Evolutionary conservation across 2,329 filamentous ascomycete species (phyloP).

Genomic region (Curvularia verruculosa): DNA sequence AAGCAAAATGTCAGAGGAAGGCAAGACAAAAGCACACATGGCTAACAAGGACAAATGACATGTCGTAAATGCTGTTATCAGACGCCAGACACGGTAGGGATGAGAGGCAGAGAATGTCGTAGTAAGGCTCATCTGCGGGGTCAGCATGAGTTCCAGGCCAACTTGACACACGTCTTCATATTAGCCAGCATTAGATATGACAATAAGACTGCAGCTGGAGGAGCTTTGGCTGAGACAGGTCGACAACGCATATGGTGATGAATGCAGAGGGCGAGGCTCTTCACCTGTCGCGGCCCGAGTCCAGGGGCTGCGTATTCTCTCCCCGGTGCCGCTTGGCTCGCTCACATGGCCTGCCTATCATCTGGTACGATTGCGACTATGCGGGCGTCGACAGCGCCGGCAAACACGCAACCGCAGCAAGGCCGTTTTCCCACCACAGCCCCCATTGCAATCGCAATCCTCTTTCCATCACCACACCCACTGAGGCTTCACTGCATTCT

Average conservation of each 20-base stretch:
- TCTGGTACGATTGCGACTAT: background rate
- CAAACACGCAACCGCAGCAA: background rate
- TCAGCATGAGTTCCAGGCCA: background rate
- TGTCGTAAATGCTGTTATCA: constrained; percentile 11
- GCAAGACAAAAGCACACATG: background rate
- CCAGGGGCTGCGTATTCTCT: background rate
- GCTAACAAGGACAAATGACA: background rate
- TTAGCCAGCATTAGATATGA: background rate
- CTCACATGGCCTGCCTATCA: constrained; percentile 3
- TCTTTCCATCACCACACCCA: background rate
- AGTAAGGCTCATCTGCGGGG: background rate
- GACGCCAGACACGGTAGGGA: constrained; percentile 20
- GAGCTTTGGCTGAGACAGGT: background rate
- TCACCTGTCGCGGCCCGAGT: background rate
- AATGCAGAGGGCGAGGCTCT: background rate
- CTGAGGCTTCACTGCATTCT: background rate
- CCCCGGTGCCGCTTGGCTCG: background rate
- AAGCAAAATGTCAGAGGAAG: background rate
- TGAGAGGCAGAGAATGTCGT: constrained; percentile 8
- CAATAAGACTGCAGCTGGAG: background rate
- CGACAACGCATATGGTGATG: background rate
- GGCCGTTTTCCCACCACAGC: background rate
- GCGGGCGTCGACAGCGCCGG: background rate
- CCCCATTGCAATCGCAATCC: constrained; percentile 2
- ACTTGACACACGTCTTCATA: background rate